phyloP scores from a whole-genome alignment of 495 filamentous ascomycete species.

The Neurospora sp. region DNA sequence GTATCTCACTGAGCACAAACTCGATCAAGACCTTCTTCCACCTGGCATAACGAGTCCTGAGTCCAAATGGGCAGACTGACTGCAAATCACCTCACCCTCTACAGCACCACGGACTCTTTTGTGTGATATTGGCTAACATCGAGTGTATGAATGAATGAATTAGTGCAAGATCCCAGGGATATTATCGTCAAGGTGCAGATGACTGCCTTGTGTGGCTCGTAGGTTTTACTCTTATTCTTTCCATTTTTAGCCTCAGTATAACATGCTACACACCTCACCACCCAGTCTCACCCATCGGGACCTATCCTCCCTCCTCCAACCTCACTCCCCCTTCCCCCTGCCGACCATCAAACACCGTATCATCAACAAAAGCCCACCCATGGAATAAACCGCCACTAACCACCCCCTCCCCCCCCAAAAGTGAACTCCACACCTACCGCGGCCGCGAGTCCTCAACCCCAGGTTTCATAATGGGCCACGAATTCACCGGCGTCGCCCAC shows the following conservation, averaged over 20 bases:
- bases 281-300: background rate
- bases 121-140: background rate
- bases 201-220: conserved; percentile 88
- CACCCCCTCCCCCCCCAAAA: conserved; percentile 19
- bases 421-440: conserved; percentile 84
- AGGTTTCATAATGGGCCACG: conserved; percentile 54
- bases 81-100: background rate
- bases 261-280: no score
- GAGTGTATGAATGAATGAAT: conserved; percentile 25
- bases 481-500: conserved; percentile 72
- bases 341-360: no score
- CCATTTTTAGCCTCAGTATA: background rate
- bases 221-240: conserved; percentile 19
- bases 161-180: conserved; percentile 62
- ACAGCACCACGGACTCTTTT: background rate
- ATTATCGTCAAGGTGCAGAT: conserved; percentile 77
- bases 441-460: conserved; percentile 54
- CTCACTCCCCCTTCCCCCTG: no score
- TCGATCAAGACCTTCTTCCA: no score
- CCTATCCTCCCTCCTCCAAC: no score
- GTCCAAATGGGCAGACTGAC: background rate
- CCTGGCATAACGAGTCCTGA: background rate
- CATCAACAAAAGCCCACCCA: no score
- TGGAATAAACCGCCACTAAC: background rate
- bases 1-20: no score